Percentiles rank a stretch among this genome's conserved stretches.
Evolutionary conservation across 345 rosid genomes (phyloP).

Genomic region (Salix dunnii): DNA sequence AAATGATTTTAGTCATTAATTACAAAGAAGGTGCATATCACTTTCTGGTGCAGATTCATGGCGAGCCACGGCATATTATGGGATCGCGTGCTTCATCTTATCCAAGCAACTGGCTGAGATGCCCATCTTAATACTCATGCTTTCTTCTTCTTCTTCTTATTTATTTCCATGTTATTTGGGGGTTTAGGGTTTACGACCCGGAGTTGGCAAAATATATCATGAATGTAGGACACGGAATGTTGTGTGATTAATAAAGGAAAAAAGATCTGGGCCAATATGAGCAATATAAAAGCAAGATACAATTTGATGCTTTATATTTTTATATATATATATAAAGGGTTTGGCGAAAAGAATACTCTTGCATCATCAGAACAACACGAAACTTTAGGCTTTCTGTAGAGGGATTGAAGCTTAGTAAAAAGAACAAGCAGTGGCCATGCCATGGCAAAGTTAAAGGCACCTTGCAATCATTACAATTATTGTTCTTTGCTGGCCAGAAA

Average conservation of each 20-base stretch:
- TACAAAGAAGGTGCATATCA: conserved; percentile 22
- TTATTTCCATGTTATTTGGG: not conserved
- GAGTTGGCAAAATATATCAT: not conserved
- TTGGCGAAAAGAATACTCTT: not conserved
- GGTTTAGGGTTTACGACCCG: not conserved
- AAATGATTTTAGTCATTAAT: conserved; percentile 26
- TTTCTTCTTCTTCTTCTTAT: too few relatives aligned
- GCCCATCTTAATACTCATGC: not conserved
- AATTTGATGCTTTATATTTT: not conserved
- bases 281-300: not conserved
- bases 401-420: not conserved
- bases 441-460: conserved; percentile 22
- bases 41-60: conserved; percentile 32
- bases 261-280: not conserved
- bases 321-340: not conserved
- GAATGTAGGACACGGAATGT: too few relatives aligned
- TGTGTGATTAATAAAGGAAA: not conserved
- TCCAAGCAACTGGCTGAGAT: not conserved
- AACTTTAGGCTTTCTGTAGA: not conserved
- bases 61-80: conserved; percentile 36
- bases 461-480: conserved; percentile 30
- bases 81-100: conserved; percentile 21
- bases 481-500: conserved; percentile 27
- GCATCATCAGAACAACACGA: not conserved
- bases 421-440: conserved; percentile 16